Evolutionary conservation across 768 basidiomycete species (phyloP).

Genomic region (Sporobolomyces roseus): DNA sequence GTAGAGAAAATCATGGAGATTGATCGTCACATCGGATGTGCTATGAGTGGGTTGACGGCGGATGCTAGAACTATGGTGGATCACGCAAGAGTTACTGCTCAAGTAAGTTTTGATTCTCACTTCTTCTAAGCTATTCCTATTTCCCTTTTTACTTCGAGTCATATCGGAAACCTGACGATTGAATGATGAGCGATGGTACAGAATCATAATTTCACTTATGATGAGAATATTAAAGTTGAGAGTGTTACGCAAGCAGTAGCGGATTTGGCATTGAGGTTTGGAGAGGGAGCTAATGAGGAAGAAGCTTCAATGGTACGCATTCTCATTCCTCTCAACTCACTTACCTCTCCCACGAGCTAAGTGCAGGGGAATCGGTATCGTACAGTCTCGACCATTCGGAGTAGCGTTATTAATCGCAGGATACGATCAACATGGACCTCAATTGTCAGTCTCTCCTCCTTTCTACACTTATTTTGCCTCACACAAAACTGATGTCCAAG

Average conservation of each 20-base stretch:
- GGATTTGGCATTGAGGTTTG: constrained; percentile 92
- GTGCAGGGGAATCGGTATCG: neutral
- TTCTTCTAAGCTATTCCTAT: neutral
- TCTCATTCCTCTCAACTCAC: neutral
- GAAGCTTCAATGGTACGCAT: constrained; percentile 83
- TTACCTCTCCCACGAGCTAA: neutral
- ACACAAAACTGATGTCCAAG: no score
- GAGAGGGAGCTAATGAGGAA: constrained; percentile 98
- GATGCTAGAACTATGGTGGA: constrained; percentile 99
- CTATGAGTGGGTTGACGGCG: constrained; percentile 91
- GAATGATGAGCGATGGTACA: constrained; percentile 46
- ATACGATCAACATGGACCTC: constrained; percentile 89
- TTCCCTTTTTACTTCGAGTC: neutral
- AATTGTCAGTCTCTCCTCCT: no score
- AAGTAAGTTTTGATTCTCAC: constrained; percentile 45
- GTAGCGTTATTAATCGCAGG: constrained; percentile 97
- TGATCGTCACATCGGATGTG: constrained; percentile 89
- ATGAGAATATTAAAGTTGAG: constrained; percentile 95
- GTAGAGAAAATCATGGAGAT: constrained; percentile 99
- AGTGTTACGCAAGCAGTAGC: constrained; percentile 97
- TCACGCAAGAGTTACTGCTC: constrained; percentile 90
- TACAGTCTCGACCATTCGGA: constrained; percentile 86
- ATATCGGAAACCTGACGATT: no score
- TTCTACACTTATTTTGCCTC: no score
- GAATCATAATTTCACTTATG: constrained; percentile 93